A percentile compares a stretch with the other conserved stretches of the same genome.
Conservation (phyloP, 2,329 filamentous ascomycete species). For the Microsporum canis region DNA sequence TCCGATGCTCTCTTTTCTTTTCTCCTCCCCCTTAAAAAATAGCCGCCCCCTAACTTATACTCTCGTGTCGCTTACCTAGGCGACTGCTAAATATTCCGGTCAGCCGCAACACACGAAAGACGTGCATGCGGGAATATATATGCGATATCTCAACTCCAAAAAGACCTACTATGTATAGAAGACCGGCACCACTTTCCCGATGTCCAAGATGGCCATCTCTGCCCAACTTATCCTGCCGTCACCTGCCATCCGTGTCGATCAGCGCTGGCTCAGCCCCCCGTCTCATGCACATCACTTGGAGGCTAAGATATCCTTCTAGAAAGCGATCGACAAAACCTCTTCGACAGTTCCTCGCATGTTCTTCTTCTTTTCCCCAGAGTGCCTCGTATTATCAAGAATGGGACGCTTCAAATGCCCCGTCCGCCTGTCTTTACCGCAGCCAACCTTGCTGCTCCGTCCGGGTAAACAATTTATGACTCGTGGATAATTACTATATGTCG, state of each 20-base stretch:
- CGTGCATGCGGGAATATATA: too few species aligned
- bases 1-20: not conserved
- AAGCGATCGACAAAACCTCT: not conserved
- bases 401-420: not conserved
- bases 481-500: not conserved
- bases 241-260: not conserved
- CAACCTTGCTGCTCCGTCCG: not conserved
- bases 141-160: not conserved
- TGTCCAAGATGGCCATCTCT: not conserved
- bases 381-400: not conserved
- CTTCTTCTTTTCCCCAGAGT: not conserved
- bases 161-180: not conserved
- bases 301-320: constrained; percentile 1
- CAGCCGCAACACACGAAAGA: not conserved
- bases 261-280: not conserved
- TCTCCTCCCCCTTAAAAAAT: not conserved
- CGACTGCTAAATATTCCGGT: not conserved
- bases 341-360: not conserved
- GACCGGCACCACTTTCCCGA: not conserved
- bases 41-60: not conserved
- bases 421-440: not conserved
- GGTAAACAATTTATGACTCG: not conserved
- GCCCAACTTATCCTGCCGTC: not conserved
- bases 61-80: not conserved
- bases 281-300: not conserved